Percentiles rank a stretch among this genome's conserved stretches.
Conservation (phyloP, 1,284 basidiomycete genomes). For the Puccinia polysora region DNA sequence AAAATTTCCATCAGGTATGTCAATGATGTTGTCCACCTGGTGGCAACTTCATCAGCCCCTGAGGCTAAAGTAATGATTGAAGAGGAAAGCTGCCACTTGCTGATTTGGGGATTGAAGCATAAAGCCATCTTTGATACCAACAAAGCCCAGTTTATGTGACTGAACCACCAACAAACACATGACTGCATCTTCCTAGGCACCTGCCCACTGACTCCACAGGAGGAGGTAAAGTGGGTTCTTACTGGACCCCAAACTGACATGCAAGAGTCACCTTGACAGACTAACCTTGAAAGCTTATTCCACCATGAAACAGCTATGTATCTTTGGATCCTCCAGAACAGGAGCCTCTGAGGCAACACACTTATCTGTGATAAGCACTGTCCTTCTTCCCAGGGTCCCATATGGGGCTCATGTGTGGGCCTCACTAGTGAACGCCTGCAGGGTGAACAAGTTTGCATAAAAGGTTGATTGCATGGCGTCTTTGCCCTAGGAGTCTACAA, state of each 20-base stretch:
- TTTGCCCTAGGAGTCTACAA: not conserved
- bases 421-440: not conserved
- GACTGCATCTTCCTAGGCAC: not conserved
- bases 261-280: not conserved
- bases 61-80: not conserved
- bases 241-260: not conserved
- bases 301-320: not conserved
- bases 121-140: not conserved
- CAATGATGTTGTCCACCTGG: conserved; percentile 24
- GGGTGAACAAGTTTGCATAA: not conserved
- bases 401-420: not conserved
- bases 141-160: conserved; percentile 2
- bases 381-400: not conserved
- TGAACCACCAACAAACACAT: not conserved
- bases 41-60: not conserved
- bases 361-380: not conserved
- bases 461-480: not conserved
- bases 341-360: not conserved
- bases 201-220: not conserved
- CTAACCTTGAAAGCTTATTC: not conserved
- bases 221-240: conserved; percentile 10
- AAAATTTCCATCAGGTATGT: not conserved
- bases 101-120: not conserved
- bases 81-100: not conserved
- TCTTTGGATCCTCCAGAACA: not conserved